Conservation (phyloP, 176 grass and related monocot genomes). For the Oryza officinalis region DNA sequence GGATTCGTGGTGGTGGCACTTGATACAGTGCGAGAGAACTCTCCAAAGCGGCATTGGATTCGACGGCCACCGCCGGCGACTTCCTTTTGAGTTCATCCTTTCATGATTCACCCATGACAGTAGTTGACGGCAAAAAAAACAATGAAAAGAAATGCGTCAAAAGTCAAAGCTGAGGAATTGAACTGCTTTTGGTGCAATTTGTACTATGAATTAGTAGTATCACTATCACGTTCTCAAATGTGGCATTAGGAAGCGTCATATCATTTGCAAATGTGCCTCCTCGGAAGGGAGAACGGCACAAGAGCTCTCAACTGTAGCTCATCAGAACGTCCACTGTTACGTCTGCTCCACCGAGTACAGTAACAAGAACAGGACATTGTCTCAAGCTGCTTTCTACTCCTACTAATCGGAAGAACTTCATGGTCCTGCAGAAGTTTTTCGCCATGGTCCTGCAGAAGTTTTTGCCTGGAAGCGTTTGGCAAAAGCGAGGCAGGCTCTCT, state of each 20-base stretch:
- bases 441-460: not conserved
- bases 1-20: not conserved
- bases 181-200: not conserved
- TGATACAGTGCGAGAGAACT: constrained; percentile 13
- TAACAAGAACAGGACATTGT: not conserved
- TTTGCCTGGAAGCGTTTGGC: not conserved
- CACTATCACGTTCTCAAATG: not conserved
- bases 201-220: not conserved
- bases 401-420: not conserved
- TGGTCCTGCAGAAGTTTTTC: not conserved
- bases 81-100: not conserved
- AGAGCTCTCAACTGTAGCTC: not conserved
- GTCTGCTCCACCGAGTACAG: not conserved
- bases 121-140: not conserved
- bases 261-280: not conserved
- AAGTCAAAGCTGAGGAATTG: not conserved
- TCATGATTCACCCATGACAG: not conserved
- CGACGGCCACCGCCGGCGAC: not conserved
- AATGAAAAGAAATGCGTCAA: not conserved
- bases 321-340: not conserved
- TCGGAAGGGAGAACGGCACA: not conserved
- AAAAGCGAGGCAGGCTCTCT: not conserved
- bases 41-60: constrained; percentile 51
- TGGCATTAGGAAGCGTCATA: not conserved
- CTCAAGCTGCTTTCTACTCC: not conserved